Evolutionary conservation across 2,329 filamentous ascomycete genomes (phyloP).

Genomic region (Colletotrichum sp.): DNA sequence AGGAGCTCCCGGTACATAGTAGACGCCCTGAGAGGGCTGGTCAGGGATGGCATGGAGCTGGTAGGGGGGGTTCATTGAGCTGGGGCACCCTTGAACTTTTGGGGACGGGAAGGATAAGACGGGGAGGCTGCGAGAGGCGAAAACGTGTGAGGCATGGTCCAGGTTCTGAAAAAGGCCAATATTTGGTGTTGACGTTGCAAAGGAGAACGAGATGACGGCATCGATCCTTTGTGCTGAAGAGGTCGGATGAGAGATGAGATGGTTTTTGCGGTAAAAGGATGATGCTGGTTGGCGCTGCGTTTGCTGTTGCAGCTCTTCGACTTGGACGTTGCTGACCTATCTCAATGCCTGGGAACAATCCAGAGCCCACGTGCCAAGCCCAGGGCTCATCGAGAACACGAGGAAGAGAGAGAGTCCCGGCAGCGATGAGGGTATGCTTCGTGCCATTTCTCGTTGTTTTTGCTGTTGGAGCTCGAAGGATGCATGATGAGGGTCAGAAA

Average conservation of each 20-base stretch:
- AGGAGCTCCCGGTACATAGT: not conserved
- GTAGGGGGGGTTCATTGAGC: not conserved
- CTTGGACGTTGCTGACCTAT: not conserved
- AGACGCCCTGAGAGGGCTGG: slow-evolving; percentile 8
- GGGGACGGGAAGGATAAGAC: slow-evolving; percentile 23
- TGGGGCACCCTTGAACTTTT: slow-evolving; percentile 13
- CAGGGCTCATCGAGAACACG: not conserved
- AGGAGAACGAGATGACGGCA: slow-evolving; percentile 1
- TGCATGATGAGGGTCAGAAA: slow-evolving; percentile 7
- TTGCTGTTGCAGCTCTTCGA: not conserved
- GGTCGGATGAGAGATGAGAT: not conserved
- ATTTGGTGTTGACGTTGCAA: not conserved
- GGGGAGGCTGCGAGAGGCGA: slow-evolving; percentile 17
- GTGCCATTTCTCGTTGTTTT: slow-evolving; percentile 3
- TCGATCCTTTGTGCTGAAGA: not conserved
- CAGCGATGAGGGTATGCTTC: not conserved
- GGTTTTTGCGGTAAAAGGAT: not conserved
- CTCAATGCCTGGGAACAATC: not conserved
- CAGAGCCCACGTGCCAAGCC: not conserved
- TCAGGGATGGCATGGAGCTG: slow-evolving; percentile 9
- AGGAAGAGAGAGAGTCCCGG: not conserved
- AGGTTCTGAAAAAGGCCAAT: slow-evolving; percentile 2
- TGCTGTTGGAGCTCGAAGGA: slow-evolving; percentile 1
- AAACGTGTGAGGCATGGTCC: slow-evolving; percentile 22
- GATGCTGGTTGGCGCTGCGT: not conserved